A percentile compares a stretch with the other conserved stretches of the same genome.
These are phyloP conservation scores for Hyphopichia burtonii DNA, from an alignment of 1,139 yeast genomes.

Conservation along the genomic window DNA sequence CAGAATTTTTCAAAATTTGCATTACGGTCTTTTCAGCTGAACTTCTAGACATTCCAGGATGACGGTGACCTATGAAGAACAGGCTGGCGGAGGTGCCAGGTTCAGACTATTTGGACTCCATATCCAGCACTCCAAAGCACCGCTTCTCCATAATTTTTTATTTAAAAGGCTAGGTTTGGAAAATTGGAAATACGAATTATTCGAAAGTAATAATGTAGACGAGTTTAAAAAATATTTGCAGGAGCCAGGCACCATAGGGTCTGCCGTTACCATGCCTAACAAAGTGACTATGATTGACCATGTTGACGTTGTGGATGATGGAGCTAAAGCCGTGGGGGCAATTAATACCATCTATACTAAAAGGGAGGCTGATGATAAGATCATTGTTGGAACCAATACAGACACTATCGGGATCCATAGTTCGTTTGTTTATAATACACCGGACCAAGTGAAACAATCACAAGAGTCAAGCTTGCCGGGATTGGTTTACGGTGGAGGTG, in stretches of 20 bases:
- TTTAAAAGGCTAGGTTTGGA: constrained; percentile 14
- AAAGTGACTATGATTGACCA: constrained; percentile 21
- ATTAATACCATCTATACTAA: constrained; percentile 28
- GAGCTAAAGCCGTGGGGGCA: constrained; percentile 26
- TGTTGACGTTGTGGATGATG: constrained; percentile 23
- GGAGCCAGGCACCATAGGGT: constrained; percentile 17
- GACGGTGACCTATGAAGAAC: not conserved
- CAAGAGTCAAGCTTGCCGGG: constrained; percentile 14
- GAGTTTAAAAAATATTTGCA: constrained; percentile 14
- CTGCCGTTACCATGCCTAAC: constrained; percentile 31
- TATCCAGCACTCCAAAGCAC: constrained; percentile 18
- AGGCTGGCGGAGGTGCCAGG: not conserved
- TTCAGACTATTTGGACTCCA: constrained; percentile 15
- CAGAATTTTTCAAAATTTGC: no score
- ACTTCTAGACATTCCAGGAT: no score
- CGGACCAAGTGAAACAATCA: constrained; percentile 7
- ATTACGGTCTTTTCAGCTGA: no score
- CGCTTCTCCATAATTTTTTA: constrained; percentile 18
- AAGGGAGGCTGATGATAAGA: constrained; percentile 9
- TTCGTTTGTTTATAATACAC: constrained; percentile 18
- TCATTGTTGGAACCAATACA: constrained; percentile 26
- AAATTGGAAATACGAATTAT: constrained; percentile 16
- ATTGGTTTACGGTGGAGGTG: constrained; percentile 33
- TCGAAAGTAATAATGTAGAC: constrained; percentile 16
- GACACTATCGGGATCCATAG: constrained; percentile 29